Conservation (phyloP, 352 stramenopile species). For the Pythium plurisporium region DNA sequence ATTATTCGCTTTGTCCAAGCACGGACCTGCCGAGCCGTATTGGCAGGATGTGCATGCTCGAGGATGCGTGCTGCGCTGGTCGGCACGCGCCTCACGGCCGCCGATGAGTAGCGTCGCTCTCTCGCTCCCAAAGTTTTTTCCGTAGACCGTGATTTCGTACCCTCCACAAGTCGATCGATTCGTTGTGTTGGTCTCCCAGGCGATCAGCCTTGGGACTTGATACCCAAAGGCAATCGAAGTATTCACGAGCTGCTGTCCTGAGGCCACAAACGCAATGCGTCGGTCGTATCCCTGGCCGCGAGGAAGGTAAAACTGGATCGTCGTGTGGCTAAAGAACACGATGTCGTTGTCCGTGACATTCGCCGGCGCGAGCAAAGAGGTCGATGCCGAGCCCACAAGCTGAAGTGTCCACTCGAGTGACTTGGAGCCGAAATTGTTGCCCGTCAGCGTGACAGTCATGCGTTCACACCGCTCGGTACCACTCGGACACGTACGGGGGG, state of each 20-base stretch:
- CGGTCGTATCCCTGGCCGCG: constrained; percentile 41
- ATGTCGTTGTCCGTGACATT: constrained; percentile 34
- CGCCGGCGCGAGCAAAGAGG: constrained; percentile 24
- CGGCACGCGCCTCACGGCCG: constrained; percentile 44
- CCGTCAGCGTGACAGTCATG: constrained; percentile 37
- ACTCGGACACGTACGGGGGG: constrained; percentile 27
- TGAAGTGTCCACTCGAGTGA: constrained; percentile 40
- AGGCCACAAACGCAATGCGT: constrained; percentile 32
- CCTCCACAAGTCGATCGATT: constrained; percentile 62
- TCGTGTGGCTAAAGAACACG: constrained; percentile 53
- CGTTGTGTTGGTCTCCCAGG: constrained; percentile 34
- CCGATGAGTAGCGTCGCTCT: constrained; percentile 42
- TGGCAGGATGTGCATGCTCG: constrained; percentile 35
- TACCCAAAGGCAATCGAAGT: constrained; percentile 41
- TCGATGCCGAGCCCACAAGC: constrained; percentile 18
- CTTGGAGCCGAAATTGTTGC: constrained; percentile 50
- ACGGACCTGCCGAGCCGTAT: constrained; percentile 47
- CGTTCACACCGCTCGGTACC: constrained; percentile 43
- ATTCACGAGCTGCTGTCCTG: constrained; percentile 28
- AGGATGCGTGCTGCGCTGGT: constrained; percentile 36
- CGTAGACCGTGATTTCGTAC: constrained; percentile 53
- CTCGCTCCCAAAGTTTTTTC: constrained; percentile 54
- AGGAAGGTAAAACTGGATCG: constrained; percentile 53
- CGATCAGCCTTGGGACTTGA: constrained; percentile 32
- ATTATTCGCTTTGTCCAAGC: constrained; percentile 33